Base-by-base conservation (phyloP, 1,139 yeast species). In the Hemisphaericaspora xylofermentans region DNA sequence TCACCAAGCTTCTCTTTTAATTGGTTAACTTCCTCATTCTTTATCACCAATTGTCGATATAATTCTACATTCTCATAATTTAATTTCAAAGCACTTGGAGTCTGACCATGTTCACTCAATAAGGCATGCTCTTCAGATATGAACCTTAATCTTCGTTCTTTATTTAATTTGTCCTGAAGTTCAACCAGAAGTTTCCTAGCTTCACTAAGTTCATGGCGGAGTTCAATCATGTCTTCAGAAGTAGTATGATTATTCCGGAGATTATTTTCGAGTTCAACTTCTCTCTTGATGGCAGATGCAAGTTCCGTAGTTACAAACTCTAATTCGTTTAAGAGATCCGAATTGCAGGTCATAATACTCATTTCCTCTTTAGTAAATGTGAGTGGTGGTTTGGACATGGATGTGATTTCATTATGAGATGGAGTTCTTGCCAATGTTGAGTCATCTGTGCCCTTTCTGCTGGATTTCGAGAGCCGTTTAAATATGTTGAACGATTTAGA, bases 111-210 rank as follows among this genome's bases (percentile, higher is more conserved):
- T 50, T 82, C 86, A 48, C 70, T 57, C 28, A 80, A 57, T 37
- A 82, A 57, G 0, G 80, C 80, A 52, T 81, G 85, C 47, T 84
- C 89, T 55, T 85, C 93, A 32, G 88, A 81, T 14, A 83, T 76
- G 48, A 76, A 81, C 40, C 93, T 61, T 43, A 80, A 72, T 49
- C 80, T 66, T 47, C 91, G 69, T 56, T 85, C 93, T 34, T 78
- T 79, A 42, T 78, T 79, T 45, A 85, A 59, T 47, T 76, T 75
- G 39, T 77, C 78, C 38, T 82, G 77, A 41, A 85, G 57, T 22
- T 74, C 75, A 2, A 75, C 69, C 27, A 83, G 70, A 19, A 67
- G 67, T 13, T 67, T 56, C 36, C 80, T 69, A 47, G 78, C 74
- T 18, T 68, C 64, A 13, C 72, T 58, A 10, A 72, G 43, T 43